Conservation (phyloP, 192 early-diverging fungal genomes). For the Diversispora eburnea region DNA sequence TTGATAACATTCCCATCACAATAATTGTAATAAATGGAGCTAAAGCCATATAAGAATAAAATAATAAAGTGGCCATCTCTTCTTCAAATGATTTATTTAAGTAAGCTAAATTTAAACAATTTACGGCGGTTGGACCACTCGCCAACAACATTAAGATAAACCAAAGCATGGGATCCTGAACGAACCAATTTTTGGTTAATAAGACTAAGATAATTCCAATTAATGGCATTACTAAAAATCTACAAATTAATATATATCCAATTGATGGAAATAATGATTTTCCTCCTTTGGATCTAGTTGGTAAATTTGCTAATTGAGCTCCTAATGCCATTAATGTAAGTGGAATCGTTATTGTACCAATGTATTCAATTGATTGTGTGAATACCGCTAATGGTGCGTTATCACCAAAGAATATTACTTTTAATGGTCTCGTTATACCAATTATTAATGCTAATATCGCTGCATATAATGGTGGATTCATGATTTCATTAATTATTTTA, state of each 20-base stretch:
- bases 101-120: conserved; percentile 30
- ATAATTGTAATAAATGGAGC: conserved; percentile 7
- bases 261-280: neutral
- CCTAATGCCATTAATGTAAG: conserved; percentile 26
- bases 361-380: conserved; percentile 3
- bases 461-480: conserved; percentile 30
- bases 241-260: neutral
- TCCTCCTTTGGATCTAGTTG: neutral
- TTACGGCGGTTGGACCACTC: conserved; percentile 30
- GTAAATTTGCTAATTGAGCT: conserved; percentile 28
- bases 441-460: conserved; percentile 23
- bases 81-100: conserved; percentile 15
- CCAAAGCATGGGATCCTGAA: conserved; percentile 30
- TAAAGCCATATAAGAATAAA: conserved; percentile 27
- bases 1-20: neutral
- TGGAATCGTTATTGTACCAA: conserved; percentile 24
- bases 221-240: conserved; percentile 28
- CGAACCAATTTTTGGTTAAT: neutral
- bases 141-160: conserved; percentile 29
- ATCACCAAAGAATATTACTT: conserved; percentile 17
- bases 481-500: neutral
- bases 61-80: conserved; percentile 26
- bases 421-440: conserved; percentile 16
- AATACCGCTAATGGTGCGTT: neutral
- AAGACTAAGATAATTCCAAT: conserved; percentile 15